Evolutionary conservation across 345 rosid species (phyloP).

Genomic region (Pugionium cornutum): DNA sequence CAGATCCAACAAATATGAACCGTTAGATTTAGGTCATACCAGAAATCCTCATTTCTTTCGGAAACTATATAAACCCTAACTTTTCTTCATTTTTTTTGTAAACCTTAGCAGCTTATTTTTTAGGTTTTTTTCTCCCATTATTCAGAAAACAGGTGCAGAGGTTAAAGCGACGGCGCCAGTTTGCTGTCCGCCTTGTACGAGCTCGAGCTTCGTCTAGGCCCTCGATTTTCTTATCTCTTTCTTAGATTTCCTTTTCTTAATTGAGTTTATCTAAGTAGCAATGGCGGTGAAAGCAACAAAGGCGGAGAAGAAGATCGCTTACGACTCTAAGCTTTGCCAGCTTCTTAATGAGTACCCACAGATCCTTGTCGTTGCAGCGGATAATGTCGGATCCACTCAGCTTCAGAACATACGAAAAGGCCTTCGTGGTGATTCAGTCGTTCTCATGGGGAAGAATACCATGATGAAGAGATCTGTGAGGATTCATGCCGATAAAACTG

Average conservation of each 20-base stretch:
- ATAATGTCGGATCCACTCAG: constrained; percentile 93
- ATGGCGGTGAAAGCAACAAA: constrained; percentile 59
- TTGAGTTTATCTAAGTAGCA: constrained; percentile 11
- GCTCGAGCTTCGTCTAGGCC: constrained; percentile 47
- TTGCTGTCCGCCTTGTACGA: constrained; percentile 47
- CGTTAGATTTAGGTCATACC: constrained; percentile 56
- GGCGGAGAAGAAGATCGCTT: constrained; percentile 76
- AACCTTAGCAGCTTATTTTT: constrained; percentile 6
- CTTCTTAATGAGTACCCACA: constrained; percentile 80
- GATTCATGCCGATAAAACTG: constrained; percentile 75
- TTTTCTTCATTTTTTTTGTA: not conserved
- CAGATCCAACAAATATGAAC: constrained; percentile 31
- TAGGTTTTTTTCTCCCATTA: not conserved
- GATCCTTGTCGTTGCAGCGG: constrained; percentile 74
- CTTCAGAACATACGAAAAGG: constrained; percentile 85
- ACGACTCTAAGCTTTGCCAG: constrained; percentile 77
- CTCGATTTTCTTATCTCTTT: not conserved
- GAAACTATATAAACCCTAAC: constrained; percentile 23
- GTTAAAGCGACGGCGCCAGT: constrained; percentile 43
- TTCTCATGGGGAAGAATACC: constrained; percentile 96
- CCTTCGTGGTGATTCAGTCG: constrained; percentile 75
- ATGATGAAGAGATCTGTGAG: constrained; percentile 93
- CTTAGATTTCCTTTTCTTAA: not conserved
- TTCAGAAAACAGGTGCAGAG: constrained; percentile 21
- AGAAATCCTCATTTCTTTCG: constrained; percentile 19